phyloP scores from a whole-genome alignment of 2,329 filamentous ascomycete species.

The Leptoxyphium fumago region DNA sequence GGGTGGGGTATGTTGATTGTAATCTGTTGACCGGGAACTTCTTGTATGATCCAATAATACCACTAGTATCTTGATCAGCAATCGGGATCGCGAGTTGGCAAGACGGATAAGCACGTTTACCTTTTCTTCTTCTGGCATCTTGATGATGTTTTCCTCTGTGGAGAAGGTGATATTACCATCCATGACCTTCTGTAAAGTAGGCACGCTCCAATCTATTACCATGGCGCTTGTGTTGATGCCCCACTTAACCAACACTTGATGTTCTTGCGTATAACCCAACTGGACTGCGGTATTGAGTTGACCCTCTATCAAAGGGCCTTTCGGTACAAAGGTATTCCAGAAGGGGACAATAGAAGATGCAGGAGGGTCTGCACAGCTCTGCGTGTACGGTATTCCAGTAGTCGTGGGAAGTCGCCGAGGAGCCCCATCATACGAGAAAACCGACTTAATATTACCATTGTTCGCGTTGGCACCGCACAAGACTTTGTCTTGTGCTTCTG shows the following conservation, averaged over 20 bases:
- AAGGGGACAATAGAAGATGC: constrained; percentile 25
- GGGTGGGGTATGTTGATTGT: constrained; percentile 18
- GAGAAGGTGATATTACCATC: constrained; percentile 27
- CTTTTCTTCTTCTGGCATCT: constrained; percentile 6
- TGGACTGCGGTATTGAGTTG: constrained; percentile 13
- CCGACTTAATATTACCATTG: constrained; percentile 18
- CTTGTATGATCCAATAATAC: background rate
- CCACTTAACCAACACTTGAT: constrained; percentile 16
- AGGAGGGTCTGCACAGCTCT: constrained; percentile 24
- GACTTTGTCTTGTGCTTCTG: constrained; percentile 17
- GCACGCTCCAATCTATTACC: constrained; percentile 28
- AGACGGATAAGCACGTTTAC: background rate
- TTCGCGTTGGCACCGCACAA: constrained; percentile 13
- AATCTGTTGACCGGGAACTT: background rate
- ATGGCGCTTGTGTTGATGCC: constrained; percentile 27
- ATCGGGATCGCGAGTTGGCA: background rate
- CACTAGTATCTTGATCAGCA: background rate
- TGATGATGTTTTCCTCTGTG: constrained; percentile 24
- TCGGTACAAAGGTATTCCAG: constrained; percentile 21
- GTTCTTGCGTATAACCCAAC: constrained; percentile 14
- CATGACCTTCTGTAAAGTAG: constrained; percentile 30
- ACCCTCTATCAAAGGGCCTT: constrained; percentile 14
- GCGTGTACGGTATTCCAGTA: constrained; percentile 18
- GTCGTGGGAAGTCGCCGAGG: constrained; percentile 15
- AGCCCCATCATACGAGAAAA: constrained; percentile 26